Base-by-base conservation (phyloP, 2,329 filamentous ascomycete species). In the Cladosporium sp. region DNA sequence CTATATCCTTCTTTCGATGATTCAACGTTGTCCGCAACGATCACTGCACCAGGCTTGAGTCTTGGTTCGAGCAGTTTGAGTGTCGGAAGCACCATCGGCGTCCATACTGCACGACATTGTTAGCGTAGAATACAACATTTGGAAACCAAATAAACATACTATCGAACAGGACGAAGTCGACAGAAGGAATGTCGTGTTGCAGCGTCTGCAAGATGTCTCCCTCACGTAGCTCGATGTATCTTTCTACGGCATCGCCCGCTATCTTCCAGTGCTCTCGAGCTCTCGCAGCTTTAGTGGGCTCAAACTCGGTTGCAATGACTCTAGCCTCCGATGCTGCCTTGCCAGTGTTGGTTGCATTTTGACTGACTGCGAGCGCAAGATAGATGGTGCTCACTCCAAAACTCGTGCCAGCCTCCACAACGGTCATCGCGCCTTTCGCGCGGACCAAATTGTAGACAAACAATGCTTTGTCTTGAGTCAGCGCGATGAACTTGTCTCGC, bases 311-410 rank as follows among this genome's bases (percentile, higher is more conserved):
- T 0, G 78, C 84, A 65, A 87, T 81, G 0, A 87, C 83, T 39
- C 64, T 76, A 0, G 76, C 80, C 1, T 37, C 36, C 14, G 57
- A 60, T 19, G 38, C 20, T 5, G 9, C 15, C 55, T 69, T 55
- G 12, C 69, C 72, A n/a, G 61, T 64, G 2, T 55, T 60, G 0
- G 62, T 65, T 0, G 72, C 74, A 59, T 82, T 47, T 8, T 47
- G 22, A 12, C 15, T 75, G 0, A 82, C 81, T 0, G 83, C 84
- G 2, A 86, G 73, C 0, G 84, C 82, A 1, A 87, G 76, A 60
- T 86, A 87, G 45, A 87, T 84, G 0, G 84, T 86, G 58, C 80
- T 84, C 1, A 87, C 78, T 2, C 84, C 84, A 59, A 84, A 87
- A 42, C 78, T 82, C 0, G 84, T 87, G 1, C 84, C 84, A 0